These are phyloP conservation scores for Penicillium macrosclerotiorum DNA, from an alignment of 495 filamentous ascomycete species.

Conservation along the genomic window DNA sequence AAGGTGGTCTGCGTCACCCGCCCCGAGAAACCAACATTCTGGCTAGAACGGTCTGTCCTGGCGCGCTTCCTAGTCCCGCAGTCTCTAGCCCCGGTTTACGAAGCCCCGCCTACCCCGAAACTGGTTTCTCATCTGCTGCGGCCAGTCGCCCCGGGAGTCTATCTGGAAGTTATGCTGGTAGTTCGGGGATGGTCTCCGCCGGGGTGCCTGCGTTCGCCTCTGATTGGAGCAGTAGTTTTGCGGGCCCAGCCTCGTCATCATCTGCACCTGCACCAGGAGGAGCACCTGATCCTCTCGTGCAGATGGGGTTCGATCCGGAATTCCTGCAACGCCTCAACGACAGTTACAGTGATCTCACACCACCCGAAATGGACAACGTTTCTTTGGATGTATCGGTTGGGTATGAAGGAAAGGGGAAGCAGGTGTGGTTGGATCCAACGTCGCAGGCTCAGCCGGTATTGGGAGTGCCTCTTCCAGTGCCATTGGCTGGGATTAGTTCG, in stretches of 20 bases:
- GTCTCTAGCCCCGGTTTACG: conserved; percentile 34
- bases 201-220: conserved; percentile 31
- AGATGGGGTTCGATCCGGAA: conserved; percentile 45
- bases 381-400: conserved; percentile 15
- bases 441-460: conserved; percentile 12
- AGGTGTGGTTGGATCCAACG: conserved; percentile 18
- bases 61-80: conserved; percentile 27
- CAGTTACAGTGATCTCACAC: conserved; percentile 31
- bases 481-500: conserved; percentile 14
- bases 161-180: conserved; percentile 40
- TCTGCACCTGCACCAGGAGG: conserved; percentile 31
- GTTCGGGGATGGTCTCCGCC: conserved; percentile 32
- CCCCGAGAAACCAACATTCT: conserved; percentile 33
- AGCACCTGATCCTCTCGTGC: conserved; percentile 37
- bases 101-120: conserved; percentile 35
- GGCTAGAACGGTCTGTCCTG: conserved; percentile 23
- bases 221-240: conserved; percentile 40
- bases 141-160: conserved; percentile 39
- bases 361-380: conserved; percentile 24
- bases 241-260: conserved; percentile 26
- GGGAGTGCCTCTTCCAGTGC: conserved; percentile 12
- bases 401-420: conserved; percentile 11
- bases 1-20: conserved; percentile 29
- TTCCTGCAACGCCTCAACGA: conserved; percentile 40
- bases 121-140: conserved; percentile 36